Conservation (phyloP, 106 monocot genomes). For the Apostasia shenzhenica region DNA sequence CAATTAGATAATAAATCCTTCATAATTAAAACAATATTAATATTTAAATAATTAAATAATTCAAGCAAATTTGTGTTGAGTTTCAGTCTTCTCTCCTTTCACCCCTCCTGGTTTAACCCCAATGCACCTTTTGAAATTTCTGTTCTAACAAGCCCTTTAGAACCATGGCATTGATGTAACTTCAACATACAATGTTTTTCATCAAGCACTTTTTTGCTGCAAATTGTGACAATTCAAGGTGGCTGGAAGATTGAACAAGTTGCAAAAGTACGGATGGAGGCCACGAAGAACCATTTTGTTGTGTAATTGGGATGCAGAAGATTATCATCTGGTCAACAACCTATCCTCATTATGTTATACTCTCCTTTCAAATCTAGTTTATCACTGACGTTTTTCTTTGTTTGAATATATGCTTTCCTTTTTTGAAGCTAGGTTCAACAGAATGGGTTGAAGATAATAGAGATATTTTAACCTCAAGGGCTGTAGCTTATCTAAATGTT, state of each 20-base stretch:
- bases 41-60: too few relatives aligned
- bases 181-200: too few relatives aligned
- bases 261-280: slow-evolving; percentile 72
- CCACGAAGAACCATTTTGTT: slow-evolving; percentile 66
- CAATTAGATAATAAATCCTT: too few relatives aligned
- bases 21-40: too few relatives aligned
- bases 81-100: too few relatives aligned
- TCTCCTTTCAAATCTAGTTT: not conserved
- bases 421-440: slow-evolving; percentile 65
- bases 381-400: not conserved
- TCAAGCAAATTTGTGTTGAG: too few relatives aligned
- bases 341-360: not conserved
- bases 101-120: too few relatives aligned
- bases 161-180: too few relatives aligned
- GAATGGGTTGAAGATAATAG: slow-evolving; percentile 81
- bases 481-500: slow-evolving; percentile 65
- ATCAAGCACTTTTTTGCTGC: not conserved
- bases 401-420: not conserved
- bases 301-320: slow-evolving; percentile 86
- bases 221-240: slow-evolving; percentile 17
- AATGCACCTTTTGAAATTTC: too few relatives aligned
- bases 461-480: slow-evolving; percentile 48
- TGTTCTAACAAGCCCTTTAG: too few relatives aligned
- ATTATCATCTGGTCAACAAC: slow-evolving; percentile 63
- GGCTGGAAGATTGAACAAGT: slow-evolving; percentile 47